Evolutionary conservation across 345 rosid genomes (phyloP).

Genomic region (Lumnitzera racemosa): DNA sequence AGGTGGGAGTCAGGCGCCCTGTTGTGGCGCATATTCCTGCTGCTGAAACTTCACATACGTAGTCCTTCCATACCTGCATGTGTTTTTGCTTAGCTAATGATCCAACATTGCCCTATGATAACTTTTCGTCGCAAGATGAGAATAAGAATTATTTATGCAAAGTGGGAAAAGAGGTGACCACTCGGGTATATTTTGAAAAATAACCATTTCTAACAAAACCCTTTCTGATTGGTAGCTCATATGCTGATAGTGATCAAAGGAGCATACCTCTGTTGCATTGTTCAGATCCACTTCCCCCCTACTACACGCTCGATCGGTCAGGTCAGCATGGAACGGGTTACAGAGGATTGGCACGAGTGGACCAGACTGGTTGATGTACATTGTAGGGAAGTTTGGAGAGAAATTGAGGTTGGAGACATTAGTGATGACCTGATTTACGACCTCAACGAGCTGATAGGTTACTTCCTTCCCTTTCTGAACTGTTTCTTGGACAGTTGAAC

Average conservation of each 20-base stretch:
- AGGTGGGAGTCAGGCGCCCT: constrained; percentile 68
- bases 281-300: constrained; percentile 59
- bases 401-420: constrained; percentile 92
- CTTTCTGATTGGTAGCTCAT: neutral
- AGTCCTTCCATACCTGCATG: constrained; percentile 65
- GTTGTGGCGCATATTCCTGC: constrained; percentile 55
- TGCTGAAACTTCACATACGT: constrained; percentile 65
- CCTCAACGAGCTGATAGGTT: constrained; percentile 63
- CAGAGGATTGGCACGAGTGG: constrained; percentile 77
- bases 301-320: constrained; percentile 56
- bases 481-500: constrained; percentile 72
- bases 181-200: no score
- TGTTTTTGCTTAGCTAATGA: neutral
- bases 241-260: neutral
- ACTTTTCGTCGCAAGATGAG: no score
- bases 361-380: constrained; percentile 92
- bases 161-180: no score
- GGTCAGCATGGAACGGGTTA: constrained; percentile 62
- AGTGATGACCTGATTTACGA: constrained; percentile 77
- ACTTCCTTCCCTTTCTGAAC: constrained; percentile 59
- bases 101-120: no score
- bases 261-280: constrained; percentile 72
- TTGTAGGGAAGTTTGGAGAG: constrained; percentile 62
- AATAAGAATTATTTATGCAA: no score
- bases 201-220: no score